Conservation (phyloP, 179 eudicot genomes). For the Carnegiea gigantea region DNA sequence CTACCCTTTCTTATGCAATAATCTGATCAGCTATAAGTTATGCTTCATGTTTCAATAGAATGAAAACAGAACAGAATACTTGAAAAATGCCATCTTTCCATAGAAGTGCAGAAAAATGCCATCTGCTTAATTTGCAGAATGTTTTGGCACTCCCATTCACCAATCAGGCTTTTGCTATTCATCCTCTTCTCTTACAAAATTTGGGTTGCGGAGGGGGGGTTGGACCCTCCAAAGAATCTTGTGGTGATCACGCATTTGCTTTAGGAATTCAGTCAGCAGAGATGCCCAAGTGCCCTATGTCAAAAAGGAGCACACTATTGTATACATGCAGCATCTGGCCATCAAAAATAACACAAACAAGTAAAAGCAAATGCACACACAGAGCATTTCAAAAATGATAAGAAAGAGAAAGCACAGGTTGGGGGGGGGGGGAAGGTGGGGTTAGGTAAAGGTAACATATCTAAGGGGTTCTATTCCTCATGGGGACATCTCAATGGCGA, state of each 20-base stretch:
- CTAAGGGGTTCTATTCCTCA: not conserved
- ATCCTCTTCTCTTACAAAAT: not conserved
- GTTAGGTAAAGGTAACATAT: too few relatives aligned
- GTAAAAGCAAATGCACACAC: too few relatives aligned
- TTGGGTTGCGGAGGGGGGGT: not conserved
- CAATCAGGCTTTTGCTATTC: not conserved
- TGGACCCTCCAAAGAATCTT: not conserved
- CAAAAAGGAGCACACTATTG: not conserved
- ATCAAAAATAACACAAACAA: too few relatives aligned
- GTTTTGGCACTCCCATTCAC: not conserved
- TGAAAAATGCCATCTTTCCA: too few relatives aligned
- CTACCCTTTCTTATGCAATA: too few relatives aligned
- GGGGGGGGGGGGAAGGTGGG: too few relatives aligned
- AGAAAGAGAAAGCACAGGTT: too few relatives aligned
- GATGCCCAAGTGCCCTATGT: not conserved
- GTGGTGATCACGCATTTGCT: not conserved
- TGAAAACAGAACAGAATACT: too few relatives aligned
- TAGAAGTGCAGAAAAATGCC: too few relatives aligned
- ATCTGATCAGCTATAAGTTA: too few relatives aligned
- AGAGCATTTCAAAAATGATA: too few relatives aligned
- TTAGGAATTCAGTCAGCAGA: not conserved
- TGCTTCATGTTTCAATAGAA: too few relatives aligned
- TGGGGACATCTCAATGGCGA: not conserved
- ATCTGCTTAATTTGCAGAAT: not conserved
- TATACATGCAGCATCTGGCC: not conserved